Conservation (phyloP, 139 green algal genomes). For the Chlamydomonas incerta region DNA sequence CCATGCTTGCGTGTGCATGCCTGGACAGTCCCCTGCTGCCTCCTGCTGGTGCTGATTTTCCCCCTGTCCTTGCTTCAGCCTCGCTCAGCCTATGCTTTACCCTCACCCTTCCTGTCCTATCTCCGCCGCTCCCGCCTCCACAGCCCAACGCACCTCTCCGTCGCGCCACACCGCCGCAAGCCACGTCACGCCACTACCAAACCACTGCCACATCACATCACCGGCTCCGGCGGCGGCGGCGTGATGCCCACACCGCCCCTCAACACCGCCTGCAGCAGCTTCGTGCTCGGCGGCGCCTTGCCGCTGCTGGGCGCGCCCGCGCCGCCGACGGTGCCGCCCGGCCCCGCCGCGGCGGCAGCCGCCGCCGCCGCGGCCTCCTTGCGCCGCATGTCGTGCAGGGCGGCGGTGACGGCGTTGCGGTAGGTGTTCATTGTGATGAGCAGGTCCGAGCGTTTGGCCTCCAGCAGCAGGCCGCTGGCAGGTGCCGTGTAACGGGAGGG, state of each 20-base stretch:
- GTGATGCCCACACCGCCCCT: neutral
- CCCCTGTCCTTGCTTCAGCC: too few relatives aligned
- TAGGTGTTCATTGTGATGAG: slow-evolving; percentile 32
- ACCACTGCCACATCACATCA: too few relatives aligned
- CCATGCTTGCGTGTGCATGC: too few relatives aligned
- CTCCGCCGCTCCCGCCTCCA: too few relatives aligned
- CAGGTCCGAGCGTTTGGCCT: slow-evolving; percentile 22
- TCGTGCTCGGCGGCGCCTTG: neutral
- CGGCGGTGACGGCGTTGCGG: slow-evolving; percentile 22
- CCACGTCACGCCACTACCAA: too few relatives aligned
- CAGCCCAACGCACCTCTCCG: too few relatives aligned
- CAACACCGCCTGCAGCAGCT: slow-evolving; percentile 33
- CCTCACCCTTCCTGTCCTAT: too few relatives aligned
- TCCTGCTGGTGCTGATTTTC: too few relatives aligned
- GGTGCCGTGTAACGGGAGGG: too few relatives aligned
- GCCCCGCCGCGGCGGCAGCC: neutral
- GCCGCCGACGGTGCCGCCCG: neutral
- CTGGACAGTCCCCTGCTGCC: too few relatives aligned
- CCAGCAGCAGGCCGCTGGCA: slow-evolving; percentile 16
- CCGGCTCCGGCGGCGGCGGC: neutral
- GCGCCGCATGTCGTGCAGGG: slow-evolving; percentile 27
- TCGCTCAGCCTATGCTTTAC: too few relatives aligned
- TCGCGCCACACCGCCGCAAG: too few relatives aligned
- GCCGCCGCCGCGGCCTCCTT: neutral
- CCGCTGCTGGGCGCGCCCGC: neutral